Conservation (phyloP, 2,329 filamentous ascomycete species). For the Phialocephala subalpina region DNA sequence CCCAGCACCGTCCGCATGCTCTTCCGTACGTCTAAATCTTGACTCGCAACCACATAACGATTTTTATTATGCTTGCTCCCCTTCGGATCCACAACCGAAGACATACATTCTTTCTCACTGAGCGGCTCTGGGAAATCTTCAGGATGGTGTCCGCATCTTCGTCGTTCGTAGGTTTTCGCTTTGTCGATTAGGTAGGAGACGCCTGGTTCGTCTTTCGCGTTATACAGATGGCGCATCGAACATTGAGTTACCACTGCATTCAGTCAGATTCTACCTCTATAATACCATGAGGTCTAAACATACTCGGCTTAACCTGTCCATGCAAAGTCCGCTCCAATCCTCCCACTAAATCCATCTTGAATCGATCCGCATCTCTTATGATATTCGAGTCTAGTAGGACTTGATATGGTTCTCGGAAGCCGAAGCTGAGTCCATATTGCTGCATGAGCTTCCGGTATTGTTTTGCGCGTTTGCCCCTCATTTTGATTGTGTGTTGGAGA, state of each 20-base stretch:
- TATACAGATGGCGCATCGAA: conserved; percentile 81
- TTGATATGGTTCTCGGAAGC: conserved; percentile 94
- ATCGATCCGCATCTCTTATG: conserved; percentile 79
- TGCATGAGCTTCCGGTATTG: conserved; percentile 93
- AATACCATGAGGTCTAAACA: conserved; percentile 35
- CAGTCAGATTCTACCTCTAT: conserved; percentile 16
- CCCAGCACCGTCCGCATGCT: conserved; percentile 72
- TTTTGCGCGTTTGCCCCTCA: conserved; percentile 74
- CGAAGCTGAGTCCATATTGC: conserved; percentile 86
- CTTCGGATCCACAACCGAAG: conserved; percentile 82
- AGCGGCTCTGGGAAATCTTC: conserved; percentile 76
- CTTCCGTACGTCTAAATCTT: conserved; percentile 70
- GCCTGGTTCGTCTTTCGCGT: conserved; percentile 61
- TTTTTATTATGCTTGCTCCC: conserved; percentile 76
- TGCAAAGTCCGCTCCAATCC: conserved; percentile 85
- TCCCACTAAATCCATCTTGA: conserved; percentile 87
- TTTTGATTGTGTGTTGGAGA: conserved; percentile 47
- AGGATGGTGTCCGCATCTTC: conserved; percentile 80
- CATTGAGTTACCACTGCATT: conserved; percentile 78
- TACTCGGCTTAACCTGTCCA: conserved; percentile 84
- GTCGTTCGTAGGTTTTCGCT: conserved; percentile 78
- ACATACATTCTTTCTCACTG: conserved; percentile 73
- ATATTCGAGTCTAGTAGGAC: conserved; percentile 88
- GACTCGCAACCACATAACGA: conserved; percentile 79
- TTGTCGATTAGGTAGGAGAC: conserved; percentile 66